phyloP scores from a whole-genome alignment of 1,139 yeast genomes.

The Barnettozyma hawaiiensis region DNA sequence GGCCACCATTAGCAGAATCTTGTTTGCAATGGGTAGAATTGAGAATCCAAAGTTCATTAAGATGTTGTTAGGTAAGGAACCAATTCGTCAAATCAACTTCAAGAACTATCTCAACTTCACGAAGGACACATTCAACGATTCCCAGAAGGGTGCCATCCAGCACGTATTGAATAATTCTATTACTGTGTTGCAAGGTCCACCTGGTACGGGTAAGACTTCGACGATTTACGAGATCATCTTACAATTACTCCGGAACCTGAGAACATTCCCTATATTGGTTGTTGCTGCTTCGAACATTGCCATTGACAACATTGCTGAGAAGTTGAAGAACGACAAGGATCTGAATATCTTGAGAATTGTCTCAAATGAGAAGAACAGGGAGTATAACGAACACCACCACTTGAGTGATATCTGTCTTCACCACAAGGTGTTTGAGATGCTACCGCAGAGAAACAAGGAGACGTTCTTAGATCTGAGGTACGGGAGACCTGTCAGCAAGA shows the following conservation, averaged over 20 bases:
- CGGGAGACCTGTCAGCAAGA: constrained; percentile 37
- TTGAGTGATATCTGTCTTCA: constrained; percentile 58
- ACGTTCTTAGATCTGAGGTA: constrained; percentile 39
- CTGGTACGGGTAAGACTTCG: constrained; percentile 66
- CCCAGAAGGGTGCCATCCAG: constrained; percentile 64
- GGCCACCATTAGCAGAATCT: constrained; percentile 54
- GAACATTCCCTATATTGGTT: constrained; percentile 60
- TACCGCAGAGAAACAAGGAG: constrained; percentile 42
- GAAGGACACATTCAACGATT: constrained; percentile 47
- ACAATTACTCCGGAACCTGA: constrained; percentile 50
- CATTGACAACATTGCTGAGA: constrained; percentile 71
- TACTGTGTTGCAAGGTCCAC: constrained; percentile 64
- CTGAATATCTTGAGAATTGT: constrained; percentile 50
- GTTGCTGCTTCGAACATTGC: constrained; percentile 77
- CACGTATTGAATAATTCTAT: constrained; percentile 62
- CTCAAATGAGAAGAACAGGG: constrained; percentile 55
- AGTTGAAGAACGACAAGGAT: constrained; percentile 47
- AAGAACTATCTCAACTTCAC: constrained; percentile 48
- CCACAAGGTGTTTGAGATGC: constrained; percentile 47
- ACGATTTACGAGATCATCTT: constrained; percentile 61
- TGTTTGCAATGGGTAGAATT: constrained; percentile 58
- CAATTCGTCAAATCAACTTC: constrained; percentile 54
- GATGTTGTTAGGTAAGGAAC: constrained; percentile 55
- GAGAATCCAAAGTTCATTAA: constrained; percentile 52
- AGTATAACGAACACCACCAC: constrained; percentile 50